Evolutionary conservation across 73 alveolate genomes (phyloP), one percentile per base, ranked within the genome.

Genomic region (Breviolum minutum): DNA sequence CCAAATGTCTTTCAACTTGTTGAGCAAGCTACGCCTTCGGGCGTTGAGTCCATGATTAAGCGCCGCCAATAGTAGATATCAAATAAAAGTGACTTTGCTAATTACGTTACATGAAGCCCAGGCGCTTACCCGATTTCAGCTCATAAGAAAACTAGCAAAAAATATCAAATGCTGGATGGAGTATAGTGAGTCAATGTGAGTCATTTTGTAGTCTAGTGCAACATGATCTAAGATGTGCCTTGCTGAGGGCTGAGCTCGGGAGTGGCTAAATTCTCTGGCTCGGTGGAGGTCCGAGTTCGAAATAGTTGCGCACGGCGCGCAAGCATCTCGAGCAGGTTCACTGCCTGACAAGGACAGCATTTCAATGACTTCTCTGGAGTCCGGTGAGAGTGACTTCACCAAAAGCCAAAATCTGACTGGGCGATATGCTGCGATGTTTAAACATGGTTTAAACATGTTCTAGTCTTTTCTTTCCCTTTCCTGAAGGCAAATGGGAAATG

Each of bases 281-380:
- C 99, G 8, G 99, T 81, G 12, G 99, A 94, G 29, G 99, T 94
- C 7, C 99, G 84, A 0, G 99, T 94, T 27, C 99, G 93, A 80
- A 94, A 94, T 40, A 94, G 85, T 61, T 94, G 99, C 63, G 99
- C 99, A 6, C 99, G 82, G 6, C 99, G 99, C 13, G 99, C 99
- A 20, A 94, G 85, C 99, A 94, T 94, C 85, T 94, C 99, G 10
- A 94, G 85, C 71, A 94, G 86, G 99, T 81, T 94, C 61, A 94
- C 99, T 9, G 99, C 99, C 96, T 89, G 22, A 32, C 69, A 17
- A 66, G 17, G 70, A 11, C 12, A 54, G 54, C 54, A 40, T 40
- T 40, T 40, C 54, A 40, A 40, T 40, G 54, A 17, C 77, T 68
- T 68, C n/a, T 14, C 77, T 22, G 77, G 24, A 68, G 77, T 40